Base-by-base conservation (phyloP, 1,139 yeast species). In the Zhuliangozyma parablackwelliae region DNA sequence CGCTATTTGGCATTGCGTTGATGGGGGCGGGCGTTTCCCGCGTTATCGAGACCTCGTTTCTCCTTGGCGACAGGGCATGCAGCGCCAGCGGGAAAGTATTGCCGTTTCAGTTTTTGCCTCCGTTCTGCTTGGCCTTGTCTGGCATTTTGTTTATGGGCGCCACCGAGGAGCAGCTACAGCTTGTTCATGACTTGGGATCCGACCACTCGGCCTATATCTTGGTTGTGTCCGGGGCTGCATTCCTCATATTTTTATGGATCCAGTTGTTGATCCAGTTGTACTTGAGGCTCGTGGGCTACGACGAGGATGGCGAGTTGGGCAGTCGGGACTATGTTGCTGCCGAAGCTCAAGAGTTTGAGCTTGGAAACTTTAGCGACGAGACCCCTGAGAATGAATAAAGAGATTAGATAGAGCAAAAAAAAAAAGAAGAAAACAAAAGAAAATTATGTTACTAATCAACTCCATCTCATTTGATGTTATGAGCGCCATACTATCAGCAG, bases 71-170 rank as follows among this genome's bases (percentile, higher is more conserved):
- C 50, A 61, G 71, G 36, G 74, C 80, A 34, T 54, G 61, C 32
- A 55, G 67, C 10, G 66, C 70, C 3, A 59, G 64, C 27, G 78
- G 77, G 5, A 63, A 61, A 27, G 77, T 87, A 28, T 57, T 69
- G 30, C 69, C 90, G 1, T 88, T 88, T 66, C 97, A 90, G 60
- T 85, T 85, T 57, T 53, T 89, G 21, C 83, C 97, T 1, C 87
- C 96, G 3, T 79, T 88, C 53, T 75, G 90, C 41, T 69, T 90
- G 37, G 75, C 88, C 2, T 75, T 85, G 44, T 69, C 94, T 1
- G 97, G 97, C 1, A 59, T 85, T 12, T 55, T 86, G 46, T 90
- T 90, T 56, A 88, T 89, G 96, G 78, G 87, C 21, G 97, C 97
- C 21, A 89, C 75, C 42, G 97, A 90, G 54, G 96, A 90, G 56